Base-by-base conservation (phyloP, 371 early-diverging fungal species). In the Apophysomyces elegans region DNA sequence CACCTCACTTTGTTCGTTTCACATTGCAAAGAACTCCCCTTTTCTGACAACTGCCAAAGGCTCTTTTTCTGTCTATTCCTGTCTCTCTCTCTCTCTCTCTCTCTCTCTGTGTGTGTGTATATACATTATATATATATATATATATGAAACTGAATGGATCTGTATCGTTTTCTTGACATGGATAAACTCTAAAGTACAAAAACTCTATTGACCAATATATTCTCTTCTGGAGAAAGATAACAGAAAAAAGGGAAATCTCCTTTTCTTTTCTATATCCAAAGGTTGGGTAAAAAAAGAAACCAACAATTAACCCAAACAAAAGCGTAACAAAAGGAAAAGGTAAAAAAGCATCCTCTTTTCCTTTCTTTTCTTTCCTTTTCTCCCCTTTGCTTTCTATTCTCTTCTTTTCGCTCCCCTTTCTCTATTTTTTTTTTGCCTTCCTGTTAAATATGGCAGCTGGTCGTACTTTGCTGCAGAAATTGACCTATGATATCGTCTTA, bases 401-500 rank as follows among this genome's bases (percentile, higher is more conserved):
- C n/a, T 39, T 21, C 44, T 11, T 46, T 11, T 35, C 44, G 37
- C 21, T 47, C 37, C 44, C 39, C 56, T 58, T 56, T 62, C 39
- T 26, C 32, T 7, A 46, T 62, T 21, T 12, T 7, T 21, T 54
- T 41, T 35, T 64, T 59, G 18, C 18, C 37, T 36, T 63, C 36
- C 21, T 50, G 7, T 7, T 32, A 18, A 50, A 16, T 18, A 50
- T 50, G 54, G 21, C 21, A 21, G 54, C 18, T 9, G 54, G 54
- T 16, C 54, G 54, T 50, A 50, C 54, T 5, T 7, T 21, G 21
- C n/a, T 50, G 8, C 54, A 50, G 11, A 50, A 16, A 37, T 35
- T 71, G 16, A 63, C 66, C 6, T 86, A 86, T 68, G 85, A 88
- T 78, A 38, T 84, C 21, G 76, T 79, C 37, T 68, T 77, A n/a